Base-by-base conservation (phyloP, 2,329 filamentous ascomycete species). In the Neonectria coccinea region DNA sequence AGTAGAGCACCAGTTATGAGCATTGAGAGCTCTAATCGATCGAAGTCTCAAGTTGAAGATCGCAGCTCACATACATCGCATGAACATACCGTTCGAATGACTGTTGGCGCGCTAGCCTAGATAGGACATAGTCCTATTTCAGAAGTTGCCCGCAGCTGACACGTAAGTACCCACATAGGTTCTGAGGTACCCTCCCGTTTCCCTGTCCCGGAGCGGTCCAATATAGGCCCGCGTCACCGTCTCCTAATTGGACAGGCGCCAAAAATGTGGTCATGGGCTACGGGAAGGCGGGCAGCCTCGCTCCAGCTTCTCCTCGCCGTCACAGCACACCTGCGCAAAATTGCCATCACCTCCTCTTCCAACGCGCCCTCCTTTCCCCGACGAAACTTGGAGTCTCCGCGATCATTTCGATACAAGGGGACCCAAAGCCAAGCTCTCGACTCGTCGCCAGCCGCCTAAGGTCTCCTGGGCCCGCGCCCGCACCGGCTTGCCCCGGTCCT, bases 241-340 rank as follows among this genome's bases (percentile, higher is more conserved):
- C 56, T 57, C 58, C 33, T 69, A 67, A 68, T 67, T 73, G 68
- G 67, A 51, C 67, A 29, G 61, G 44, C 45, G 53, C 25, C 61
- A 66, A 64, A 73, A 71, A 74, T 74, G 73, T 74, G 67, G 70
- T 75, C 73, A 75, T 75, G 73, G 70, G 71, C 67, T 64, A 69
- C 64, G 64, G 69, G 66, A 73, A 71, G 73, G 73, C 70, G 73
- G 73, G 73, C 73, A 75, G 73, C 71, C 73, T 74, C 70, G 71
- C 67, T 75, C 65, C 69, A 71, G 67, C 67, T 68, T 69, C 70
- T 71, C 68, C 67, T 69, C 69, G 67, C 65, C 65, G 68, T 67
- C 56, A 65, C 71, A 69, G 70, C 65, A 67, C 70, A 65, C 48
- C 58, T 64, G 54, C 59, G 59, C 64, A 73, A 74, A 74, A 70